Evolutionary conservation across 768 basidiomycete genomes (phyloP), one percentile per base, ranked within the genome.

Genomic region (Mycena vulgaris): DNA sequence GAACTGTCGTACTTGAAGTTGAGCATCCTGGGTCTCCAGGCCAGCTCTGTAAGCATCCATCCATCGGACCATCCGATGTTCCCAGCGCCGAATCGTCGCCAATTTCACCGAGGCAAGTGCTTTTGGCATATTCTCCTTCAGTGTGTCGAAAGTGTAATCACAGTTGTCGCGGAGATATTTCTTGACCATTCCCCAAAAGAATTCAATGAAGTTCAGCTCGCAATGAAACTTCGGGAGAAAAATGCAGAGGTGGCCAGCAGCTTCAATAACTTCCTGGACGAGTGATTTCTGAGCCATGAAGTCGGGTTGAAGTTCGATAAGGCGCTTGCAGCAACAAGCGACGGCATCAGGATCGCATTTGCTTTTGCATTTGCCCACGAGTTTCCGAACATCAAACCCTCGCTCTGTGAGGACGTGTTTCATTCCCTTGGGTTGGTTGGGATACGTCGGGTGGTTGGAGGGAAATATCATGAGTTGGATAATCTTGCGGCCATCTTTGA

Each of bases 341-440:
- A 33, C 14, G 2, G 37, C 53, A 16, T 23, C 63, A n/a, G 14
- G 8, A 14, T 56, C 52, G 23, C 52, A 65, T 2, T 19, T 47
- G 53, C n/a, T n/a, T n/a, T n/a, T n/a, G n/a, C n/a, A n/a, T n/a
- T n/a, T 65, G 17, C 23, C 33, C 5, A 1, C 25, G 5, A 65
- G 42, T 21, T 35, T 35, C 4, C 13, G 3, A 25, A 27, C 27
- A 28, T n/a, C 4, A n/a, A 65, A 47, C 5, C 77, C 75, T 31
- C 70, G 66, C 66, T 80, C 79, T 16, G 28, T 21, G 7, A 80
- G 72, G n/a, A 80, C 70, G 4, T 60, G n/a, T 40, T 75, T 68
- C 71, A 82, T 81, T 2, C 81, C 81, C 39, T 82, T 82, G 19
- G 78, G 78, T 40, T 70, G 16, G 0, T 71, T 27, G 19, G 63